Base-by-base conservation (phyloP, 2,329 filamentous ascomycete species). In the Trichoderma breve region DNA sequence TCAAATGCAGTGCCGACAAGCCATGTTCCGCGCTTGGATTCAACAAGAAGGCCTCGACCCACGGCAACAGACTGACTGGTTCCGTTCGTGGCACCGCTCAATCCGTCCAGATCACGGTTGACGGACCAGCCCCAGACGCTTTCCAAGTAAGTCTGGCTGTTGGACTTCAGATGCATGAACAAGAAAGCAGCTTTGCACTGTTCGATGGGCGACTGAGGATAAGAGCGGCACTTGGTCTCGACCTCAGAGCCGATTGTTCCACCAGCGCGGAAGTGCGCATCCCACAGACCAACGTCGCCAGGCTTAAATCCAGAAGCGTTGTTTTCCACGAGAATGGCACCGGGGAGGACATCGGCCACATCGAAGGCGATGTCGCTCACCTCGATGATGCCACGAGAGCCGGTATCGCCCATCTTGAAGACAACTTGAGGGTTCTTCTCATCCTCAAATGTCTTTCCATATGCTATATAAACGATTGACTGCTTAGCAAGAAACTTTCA, bases 281-380 rank as follows among this genome's bases (percentile, higher is more conserved):
- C 82, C 82, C 81, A 86, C 66, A 87, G 77, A 3, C 81, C 86
- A 8, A 87, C 86, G 39, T 86, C 83, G 4, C 84, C 84, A 1
- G 81, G 81, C 0, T 74, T 60, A 2, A 57, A 53, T 36, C 69
- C 72, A 15, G 69, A 47, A 8, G 77, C 72, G 39, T 78, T 93
- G 91, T 91, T 93, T 76, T 93, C 85, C 77, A 93, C 85, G 75
- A 93, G 83, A 74, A 93, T 89, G 3, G 89, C 90, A 72, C 92
- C 91, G 0, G 91, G 87, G 28, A 88, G 88, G 6, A 90, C 82
- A 3, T 91, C 91, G 74, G 86, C 84, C 58, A 89, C 92, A 74
- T 89, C 86, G 75, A 94, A 88, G 73, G 93, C 86, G 47, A 92
- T 79, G 77, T 93, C 92, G 69, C 86, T 88, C 75, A 93, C 91